Percentiles rank a stretch among this genome's conserved stretches.
These are phyloP conservation scores for Suillus bovinus DNA, from an alignment of 768 basidiomycete species.

Conservation along the genomic window DNA sequence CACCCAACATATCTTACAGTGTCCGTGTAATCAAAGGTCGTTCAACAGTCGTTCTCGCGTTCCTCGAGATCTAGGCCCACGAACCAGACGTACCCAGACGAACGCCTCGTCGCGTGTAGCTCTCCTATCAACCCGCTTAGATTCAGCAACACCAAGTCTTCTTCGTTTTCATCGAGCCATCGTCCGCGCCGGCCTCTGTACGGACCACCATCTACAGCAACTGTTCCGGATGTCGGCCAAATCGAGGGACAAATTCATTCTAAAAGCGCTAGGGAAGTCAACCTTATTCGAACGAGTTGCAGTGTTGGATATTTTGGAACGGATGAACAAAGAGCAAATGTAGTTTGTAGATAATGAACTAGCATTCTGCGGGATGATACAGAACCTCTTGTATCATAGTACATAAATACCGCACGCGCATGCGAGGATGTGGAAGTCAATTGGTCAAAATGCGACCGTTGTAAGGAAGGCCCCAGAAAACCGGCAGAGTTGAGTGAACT, in stretches of 20 bases:
- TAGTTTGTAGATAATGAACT: neutral
- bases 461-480: slow-evolving; percentile 33
- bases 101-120: neutral
- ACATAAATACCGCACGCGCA: slow-evolving; percentile 28
- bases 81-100: neutral
- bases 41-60: neutral
- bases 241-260: neutral
- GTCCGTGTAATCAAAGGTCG: neutral
- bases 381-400: slow-evolving; percentile 34
- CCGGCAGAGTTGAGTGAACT: neutral
- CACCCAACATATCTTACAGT: neutral
- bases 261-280: neutral
- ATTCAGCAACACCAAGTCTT: slow-evolving; percentile 4
- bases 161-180: neutral
- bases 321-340: neutral
- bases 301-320: neutral
- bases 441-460: slow-evolving; percentile 32
- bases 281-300: neutral
- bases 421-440: slow-evolving; percentile 25
- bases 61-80: neutral
- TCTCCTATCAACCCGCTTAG: neutral
- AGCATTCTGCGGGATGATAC: slow-evolving; percentile 26
- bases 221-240: neutral
- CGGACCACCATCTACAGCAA: neutral
- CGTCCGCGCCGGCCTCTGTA: neutral